Evolutionary conservation across 176 grass and related monocot species (phyloP).

Genomic region (Tillandsia leiboldiana): DNA sequence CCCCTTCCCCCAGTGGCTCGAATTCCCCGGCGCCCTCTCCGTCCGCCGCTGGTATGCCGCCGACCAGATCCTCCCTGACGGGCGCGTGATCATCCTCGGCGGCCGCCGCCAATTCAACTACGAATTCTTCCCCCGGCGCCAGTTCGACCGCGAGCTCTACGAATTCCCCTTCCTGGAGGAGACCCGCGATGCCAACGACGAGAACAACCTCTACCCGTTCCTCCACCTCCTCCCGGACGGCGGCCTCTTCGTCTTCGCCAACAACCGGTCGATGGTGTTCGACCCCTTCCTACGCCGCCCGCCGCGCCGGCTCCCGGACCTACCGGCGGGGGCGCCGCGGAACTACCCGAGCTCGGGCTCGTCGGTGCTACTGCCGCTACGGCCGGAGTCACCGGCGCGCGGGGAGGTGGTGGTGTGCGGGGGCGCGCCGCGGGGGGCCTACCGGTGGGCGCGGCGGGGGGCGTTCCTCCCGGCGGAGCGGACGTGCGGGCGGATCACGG

Average conservation of each 20-base stretch:
- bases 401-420: slow-evolving; percentile 76
- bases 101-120: slow-evolving; percentile 65
- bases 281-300: slow-evolving; percentile 31
- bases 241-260: slow-evolving; percentile 71
- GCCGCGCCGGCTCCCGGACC: slow-evolving; percentile 30
- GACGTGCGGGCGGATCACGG: slow-evolving; percentile 50
- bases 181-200: slow-evolving; percentile 43
- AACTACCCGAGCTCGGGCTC: slow-evolving; percentile 68
- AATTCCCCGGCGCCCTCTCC: slow-evolving; percentile 29
- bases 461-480: slow-evolving; percentile 40
- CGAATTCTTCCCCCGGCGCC: slow-evolving; percentile 52
- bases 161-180: slow-evolving; percentile 68
- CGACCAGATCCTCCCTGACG: slow-evolving; percentile 58
- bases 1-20: slow-evolving; percentile 40
- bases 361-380: slow-evolving; percentile 66
- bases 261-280: slow-evolving; percentile 50
- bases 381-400: not conserved
- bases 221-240: slow-evolving; percentile 83
- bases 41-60: slow-evolving; percentile 58
- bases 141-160: slow-evolving; percentile 7
- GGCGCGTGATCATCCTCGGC: slow-evolving; percentile 56
- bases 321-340: slow-evolving; percentile 36
- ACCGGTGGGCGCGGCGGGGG: slow-evolving; percentile 31
- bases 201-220: slow-evolving; percentile 94
- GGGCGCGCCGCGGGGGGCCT: slow-evolving; percentile 41